These are phyloP conservation scores for Cryptosporidium sp. DNA, from an alignment of 169 alveolate genomes.

Conservation along the genomic window DNA sequence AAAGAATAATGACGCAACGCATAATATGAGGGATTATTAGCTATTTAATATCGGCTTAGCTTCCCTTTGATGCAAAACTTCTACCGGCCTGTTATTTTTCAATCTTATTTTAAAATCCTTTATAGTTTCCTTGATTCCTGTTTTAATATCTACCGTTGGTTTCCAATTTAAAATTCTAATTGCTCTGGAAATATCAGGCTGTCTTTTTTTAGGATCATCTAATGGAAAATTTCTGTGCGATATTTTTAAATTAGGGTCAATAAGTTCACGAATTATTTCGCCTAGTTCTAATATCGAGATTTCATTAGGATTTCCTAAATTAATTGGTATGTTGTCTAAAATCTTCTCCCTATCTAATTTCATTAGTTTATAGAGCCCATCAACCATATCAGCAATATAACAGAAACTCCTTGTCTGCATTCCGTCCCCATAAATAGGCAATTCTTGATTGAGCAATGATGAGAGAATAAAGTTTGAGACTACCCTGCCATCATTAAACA, in stretches of 20 bases:
- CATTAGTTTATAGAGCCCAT: constrained; percentile 83
- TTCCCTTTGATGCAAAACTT: constrained; percentile 31
- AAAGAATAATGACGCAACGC: not conserved
- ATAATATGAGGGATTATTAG: no score
- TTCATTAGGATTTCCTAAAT: constrained; percentile 86
- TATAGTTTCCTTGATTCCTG: constrained; percentile 78
- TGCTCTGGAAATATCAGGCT: constrained; percentile 81
- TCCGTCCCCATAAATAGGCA: constrained; percentile 87
- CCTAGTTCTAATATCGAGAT: constrained; percentile 83
- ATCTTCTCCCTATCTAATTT: constrained; percentile 60
- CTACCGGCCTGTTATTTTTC: not conserved
- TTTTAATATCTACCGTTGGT: constrained; percentile 77
- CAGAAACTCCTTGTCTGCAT: constrained; percentile 85
- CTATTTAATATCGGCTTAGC: not conserved
- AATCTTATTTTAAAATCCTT: constrained; percentile 75
- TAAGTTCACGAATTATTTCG: constrained; percentile 78
- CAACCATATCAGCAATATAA: constrained; percentile 84
- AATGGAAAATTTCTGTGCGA: constrained; percentile 76
- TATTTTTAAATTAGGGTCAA: constrained; percentile 42
- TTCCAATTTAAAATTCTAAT: constrained; percentile 78
- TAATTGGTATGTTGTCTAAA: constrained; percentile 80
- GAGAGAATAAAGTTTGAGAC: constrained; percentile 84
- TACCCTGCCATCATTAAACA: constrained; percentile 83
- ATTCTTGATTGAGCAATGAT: constrained; percentile 78
- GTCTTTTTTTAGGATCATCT: constrained; percentile 82